Evolutionary conservation across 176 grass and related monocot genomes (phyloP).

Genomic region (Ampelocalamus luodianensis): DNA sequence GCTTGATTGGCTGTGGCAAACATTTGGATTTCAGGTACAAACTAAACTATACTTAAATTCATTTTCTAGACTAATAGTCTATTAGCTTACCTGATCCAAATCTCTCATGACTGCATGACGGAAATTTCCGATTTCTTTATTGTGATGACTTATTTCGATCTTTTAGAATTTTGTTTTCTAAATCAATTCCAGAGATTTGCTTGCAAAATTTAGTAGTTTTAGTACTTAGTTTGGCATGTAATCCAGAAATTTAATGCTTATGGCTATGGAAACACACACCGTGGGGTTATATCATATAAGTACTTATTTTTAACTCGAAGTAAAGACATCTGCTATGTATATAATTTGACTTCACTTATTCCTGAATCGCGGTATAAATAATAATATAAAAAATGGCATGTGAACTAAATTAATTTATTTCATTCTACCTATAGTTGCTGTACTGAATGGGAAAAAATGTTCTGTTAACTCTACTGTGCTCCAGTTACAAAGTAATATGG

Average conservation of each 20-base stretch:
- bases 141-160: not conserved
- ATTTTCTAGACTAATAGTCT: not conserved
- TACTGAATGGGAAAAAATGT: not conserved
- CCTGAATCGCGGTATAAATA: not conserved
- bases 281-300: not conserved
- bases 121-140: not conserved
- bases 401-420: not conserved
- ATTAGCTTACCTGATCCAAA: not conserved
- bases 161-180: not conserved
- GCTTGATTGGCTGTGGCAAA: conserved; percentile 85
- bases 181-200: not conserved
- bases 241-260: conserved; percentile 8
- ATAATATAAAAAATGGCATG: not conserved
- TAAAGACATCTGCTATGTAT: not conserved
- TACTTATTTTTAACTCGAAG: no score
- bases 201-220: not conserved
- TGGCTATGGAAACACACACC: conserved; percentile 4
- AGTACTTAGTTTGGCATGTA: not conserved
- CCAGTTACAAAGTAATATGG: not conserved
- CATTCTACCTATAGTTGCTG: not conserved
- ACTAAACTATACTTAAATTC: conserved; percentile 12
- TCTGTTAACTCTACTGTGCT: not conserved
- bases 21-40: conserved; percentile 94
- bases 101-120: not conserved
- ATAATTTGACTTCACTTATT: not conserved